Base-by-base conservation (phyloP, 768 basidiomycete species). In the Psilocybe azurescens region DNA sequence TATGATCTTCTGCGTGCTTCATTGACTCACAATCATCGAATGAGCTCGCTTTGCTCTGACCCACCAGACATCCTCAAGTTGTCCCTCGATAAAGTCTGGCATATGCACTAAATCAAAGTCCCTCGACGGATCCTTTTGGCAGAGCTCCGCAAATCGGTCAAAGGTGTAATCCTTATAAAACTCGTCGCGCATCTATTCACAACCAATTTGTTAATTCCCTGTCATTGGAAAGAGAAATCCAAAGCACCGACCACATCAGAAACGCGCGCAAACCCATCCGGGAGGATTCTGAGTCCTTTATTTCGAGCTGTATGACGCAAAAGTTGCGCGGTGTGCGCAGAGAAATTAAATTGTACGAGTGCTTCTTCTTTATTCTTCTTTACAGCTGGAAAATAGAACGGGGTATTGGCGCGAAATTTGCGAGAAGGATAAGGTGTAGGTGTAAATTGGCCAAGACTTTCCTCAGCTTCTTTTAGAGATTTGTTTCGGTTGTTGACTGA, bases 181-280 rank as follows among this genome's bases (percentile, higher is more conserved):
- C 7, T 52, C 48, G 46, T 59, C 59, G 14, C 61, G 53, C 44
- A 65, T 33, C 67, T 63, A 30, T 4, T 18, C 6, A 18, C 20
- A 39, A 20, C 4, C 29, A 39, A 20, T 4, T 44, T 16, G 20
- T 32, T 56, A 48, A n/a, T 32, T 16, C 61, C 28, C 47, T 10
- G 16, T 13, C 24, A 18, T n/a, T 41, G 2, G 36, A 38, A 39
- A 3, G 20, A 39, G 44, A 44, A 30, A n/a, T 28, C 29, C 18
- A 49, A 53, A 36, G 39, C 38, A 78, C 90, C 66, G 69, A 95
- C 94, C 59, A 95, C 75, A 51, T 93, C 90, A 13, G 79, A 72
- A 6, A 95, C 84, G 53, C 82, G 83, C 28, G 90, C 85, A 71
- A 86, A 95, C 1, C 94, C 94, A 60, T 95, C 94, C 13, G 85